Conservation (phyloP, 306 rosid genomes). For the Pachyrhizus erosus region DNA sequence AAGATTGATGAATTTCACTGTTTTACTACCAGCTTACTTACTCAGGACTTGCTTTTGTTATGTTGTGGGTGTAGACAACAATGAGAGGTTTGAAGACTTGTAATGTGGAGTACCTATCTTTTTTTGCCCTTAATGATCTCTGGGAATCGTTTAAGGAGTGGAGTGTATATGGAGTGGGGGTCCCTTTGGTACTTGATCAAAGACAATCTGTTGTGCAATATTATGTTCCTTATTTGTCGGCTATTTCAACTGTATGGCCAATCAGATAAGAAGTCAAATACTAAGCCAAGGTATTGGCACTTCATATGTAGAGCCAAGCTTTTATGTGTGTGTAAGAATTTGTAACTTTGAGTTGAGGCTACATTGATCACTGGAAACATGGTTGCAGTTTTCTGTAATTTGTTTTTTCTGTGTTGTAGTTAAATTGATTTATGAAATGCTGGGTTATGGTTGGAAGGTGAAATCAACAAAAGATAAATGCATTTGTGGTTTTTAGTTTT, state of each 20-base stretch:
- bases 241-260: constrained; percentile 81
- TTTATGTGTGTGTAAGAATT: not conserved
- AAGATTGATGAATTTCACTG: constrained; percentile 9
- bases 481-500: constrained; percentile 2
- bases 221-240: constrained; percentile 92
- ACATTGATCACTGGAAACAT: not conserved
- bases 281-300: constrained; percentile 65
- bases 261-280: constrained; percentile 54
- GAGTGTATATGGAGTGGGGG: constrained; percentile 97
- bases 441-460: constrained; percentile 34
- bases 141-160: constrained; percentile 94
- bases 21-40: not conserved
- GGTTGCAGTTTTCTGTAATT: not conserved
- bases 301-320: constrained; percentile 5
- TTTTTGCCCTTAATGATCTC: constrained; percentile 74
- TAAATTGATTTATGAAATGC: constrained; percentile 23
- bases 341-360: not conserved
- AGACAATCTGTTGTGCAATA: constrained; percentile 81
- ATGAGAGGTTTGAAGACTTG: constrained; percentile 85
- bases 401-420: not conserved
- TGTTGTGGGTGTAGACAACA: constrained; percentile 62
- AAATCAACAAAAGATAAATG: constrained; percentile 23
- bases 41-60: constrained; percentile 33
- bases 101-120: constrained; percentile 78
- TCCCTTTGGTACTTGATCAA: constrained; percentile 76